Evolutionary conservation across 2,329 filamentous ascomycete genomes (phyloP).

Genomic region (Penicillium sp.): DNA sequence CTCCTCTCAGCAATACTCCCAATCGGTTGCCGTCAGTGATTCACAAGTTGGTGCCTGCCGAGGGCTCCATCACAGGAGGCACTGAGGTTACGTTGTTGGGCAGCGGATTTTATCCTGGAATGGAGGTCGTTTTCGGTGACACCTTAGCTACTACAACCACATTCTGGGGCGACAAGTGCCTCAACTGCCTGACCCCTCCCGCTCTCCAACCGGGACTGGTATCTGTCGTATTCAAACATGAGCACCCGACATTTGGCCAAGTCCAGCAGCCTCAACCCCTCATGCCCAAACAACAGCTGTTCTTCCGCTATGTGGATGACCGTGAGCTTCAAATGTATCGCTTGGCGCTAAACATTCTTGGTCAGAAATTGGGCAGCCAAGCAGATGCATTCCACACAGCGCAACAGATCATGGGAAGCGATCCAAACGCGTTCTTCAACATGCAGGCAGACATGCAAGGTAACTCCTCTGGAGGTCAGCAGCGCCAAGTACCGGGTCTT

Average conservation of each 20-base stretch:
- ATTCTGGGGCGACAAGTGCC: slow-evolving; percentile 69
- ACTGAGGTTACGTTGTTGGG: slow-evolving; percentile 81
- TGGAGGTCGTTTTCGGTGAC: slow-evolving; percentile 79
- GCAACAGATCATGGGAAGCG: slow-evolving; percentile 42
- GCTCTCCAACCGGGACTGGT: slow-evolving; percentile 60
- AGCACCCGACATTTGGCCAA: slow-evolving; percentile 42
- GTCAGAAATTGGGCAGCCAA: slow-evolving; percentile 40
- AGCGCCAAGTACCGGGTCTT: slow-evolving; percentile 38
- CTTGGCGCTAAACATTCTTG: slow-evolving; percentile 38
- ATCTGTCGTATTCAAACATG: slow-evolving; percentile 58
- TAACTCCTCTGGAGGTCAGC: slow-evolving; percentile 34
- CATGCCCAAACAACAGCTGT: slow-evolving; percentile 43
- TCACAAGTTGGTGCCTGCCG: slow-evolving; percentile 71
- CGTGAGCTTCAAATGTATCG: slow-evolving; percentile 42
- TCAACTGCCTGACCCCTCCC: slow-evolving; percentile 70
- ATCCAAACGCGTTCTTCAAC: slow-evolving; percentile 42
- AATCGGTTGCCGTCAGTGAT: slow-evolving; percentile 56
- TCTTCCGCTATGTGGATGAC: slow-evolving; percentile 60
- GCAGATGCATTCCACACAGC: slow-evolving; percentile 43
- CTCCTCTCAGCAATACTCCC: slow-evolving; percentile 45
- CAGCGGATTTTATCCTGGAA: slow-evolving; percentile 65
- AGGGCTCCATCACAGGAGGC: slow-evolving; percentile 72
- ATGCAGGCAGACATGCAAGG: slow-evolving; percentile 37
- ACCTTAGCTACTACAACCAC: slow-evolving; percentile 61
- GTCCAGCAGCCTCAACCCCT: slow-evolving; percentile 37